Conservation (phyloP, 2,329 filamentous ascomycete species). For the Alternaria panax region DNA sequence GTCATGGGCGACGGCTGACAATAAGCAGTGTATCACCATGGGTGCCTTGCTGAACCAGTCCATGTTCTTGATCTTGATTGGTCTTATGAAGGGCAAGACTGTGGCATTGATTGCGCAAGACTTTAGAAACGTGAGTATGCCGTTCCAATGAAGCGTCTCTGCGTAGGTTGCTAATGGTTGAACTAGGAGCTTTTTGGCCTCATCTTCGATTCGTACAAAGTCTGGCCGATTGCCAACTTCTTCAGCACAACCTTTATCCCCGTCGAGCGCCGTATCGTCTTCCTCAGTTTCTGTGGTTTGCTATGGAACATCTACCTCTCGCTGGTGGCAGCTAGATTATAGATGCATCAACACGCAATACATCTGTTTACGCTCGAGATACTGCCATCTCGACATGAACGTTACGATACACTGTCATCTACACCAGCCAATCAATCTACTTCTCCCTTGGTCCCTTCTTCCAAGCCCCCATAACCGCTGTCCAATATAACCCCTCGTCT, state of each 20-base stretch:
- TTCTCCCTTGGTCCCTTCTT: conserved; percentile 22
- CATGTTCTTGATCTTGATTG: conserved; percentile 68
- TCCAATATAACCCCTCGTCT: conserved; percentile 67
- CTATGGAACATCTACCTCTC: conserved; percentile 80
- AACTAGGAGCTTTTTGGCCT: conserved; percentile 42
- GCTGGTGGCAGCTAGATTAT: conserved; percentile 58
- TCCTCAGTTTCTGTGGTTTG: conserved; percentile 75
- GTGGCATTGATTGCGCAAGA: conserved; percentile 40
- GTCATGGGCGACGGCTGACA: conserved; percentile 12
- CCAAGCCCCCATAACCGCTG: conserved; percentile 44
- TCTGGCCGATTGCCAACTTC: conserved; percentile 76
- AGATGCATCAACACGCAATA: conserved; percentile 11
- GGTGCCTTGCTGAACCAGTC: conserved; percentile 71
- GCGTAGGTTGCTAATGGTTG: conserved; percentile 3
- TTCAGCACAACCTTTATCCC: conserved; percentile 75
- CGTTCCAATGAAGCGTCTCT: conserved; percentile 22
- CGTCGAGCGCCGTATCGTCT: conserved; percentile 72
- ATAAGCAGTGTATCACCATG: conserved; percentile 61
- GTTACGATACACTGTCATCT: background rate
- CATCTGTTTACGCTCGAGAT: background rate
- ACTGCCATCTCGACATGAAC: background rate
- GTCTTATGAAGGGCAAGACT: conserved; percentile 55
- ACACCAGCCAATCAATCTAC: background rate
- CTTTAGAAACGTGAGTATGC: conserved; percentile 48
- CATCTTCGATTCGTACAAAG: conserved; percentile 69